These are phyloP conservation scores for Mayamaea pseudoterrestris DNA, from an alignment of 108 stramenopile species.

Conservation along the genomic window DNA sequence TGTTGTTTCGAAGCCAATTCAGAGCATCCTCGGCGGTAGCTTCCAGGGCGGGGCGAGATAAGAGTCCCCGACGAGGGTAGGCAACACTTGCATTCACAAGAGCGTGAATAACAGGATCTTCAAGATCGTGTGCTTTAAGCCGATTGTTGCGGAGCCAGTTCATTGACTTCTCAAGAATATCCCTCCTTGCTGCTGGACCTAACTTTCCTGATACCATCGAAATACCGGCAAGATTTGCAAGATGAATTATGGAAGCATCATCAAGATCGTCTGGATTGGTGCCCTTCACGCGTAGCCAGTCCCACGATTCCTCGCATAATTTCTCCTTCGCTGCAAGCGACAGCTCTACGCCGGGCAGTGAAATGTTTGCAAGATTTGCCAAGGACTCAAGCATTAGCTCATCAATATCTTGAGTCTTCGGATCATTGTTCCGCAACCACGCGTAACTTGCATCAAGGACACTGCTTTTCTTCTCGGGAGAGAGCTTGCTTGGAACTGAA, in stretches of 20 bases:
- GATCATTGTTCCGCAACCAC: slow-evolving; percentile 18
- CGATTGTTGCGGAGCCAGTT: slow-evolving; percentile 29
- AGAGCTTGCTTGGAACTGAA: slow-evolving; percentile 1
- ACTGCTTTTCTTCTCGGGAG: slow-evolving; percentile 6
- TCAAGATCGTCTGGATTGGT: slow-evolving; percentile 7
- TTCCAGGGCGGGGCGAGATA: neutral
- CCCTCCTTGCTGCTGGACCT: neutral
- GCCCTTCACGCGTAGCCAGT: slow-evolving; percentile 16
- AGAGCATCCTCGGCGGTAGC: slow-evolving; percentile 7
- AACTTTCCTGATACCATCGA: neutral
- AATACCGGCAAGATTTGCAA: slow-evolving; percentile 1
- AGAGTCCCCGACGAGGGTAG: neutral
- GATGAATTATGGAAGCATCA: slow-evolving; percentile 4
- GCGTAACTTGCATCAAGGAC: slow-evolving; percentile 3
- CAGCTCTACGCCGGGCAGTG: neutral
- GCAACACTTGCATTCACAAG: neutral
- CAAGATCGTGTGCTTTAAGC: neutral
- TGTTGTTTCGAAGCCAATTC: slow-evolving; percentile 15
- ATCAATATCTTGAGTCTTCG: neutral
- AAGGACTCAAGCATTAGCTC: neutral
- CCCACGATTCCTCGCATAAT: slow-evolving; percentile 4
- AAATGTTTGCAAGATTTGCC: slow-evolving; percentile 1
- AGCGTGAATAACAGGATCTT: neutral
- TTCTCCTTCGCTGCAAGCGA: slow-evolving; percentile 1
- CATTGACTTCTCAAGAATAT: slow-evolving; percentile 3